phyloP scores from a whole-genome alignment of 2,329 filamentous ascomycete species.

The Neophaeococcomyces mojaviensis region DNA sequence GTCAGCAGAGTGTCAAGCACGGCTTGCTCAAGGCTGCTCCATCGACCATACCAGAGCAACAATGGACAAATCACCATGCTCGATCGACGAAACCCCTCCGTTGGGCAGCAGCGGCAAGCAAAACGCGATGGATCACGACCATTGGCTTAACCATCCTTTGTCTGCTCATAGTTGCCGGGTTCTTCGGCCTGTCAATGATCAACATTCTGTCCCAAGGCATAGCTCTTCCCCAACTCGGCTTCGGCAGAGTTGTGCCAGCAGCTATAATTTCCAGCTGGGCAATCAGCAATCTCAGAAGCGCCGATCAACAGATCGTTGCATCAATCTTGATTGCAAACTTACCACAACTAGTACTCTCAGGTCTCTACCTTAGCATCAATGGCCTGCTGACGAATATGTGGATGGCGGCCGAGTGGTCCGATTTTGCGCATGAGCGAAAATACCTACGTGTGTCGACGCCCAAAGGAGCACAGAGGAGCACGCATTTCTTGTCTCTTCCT shows the following conservation, averaged over 20 bases:
- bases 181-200: slow-evolving; percentile 6
- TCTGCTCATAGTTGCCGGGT: slow-evolving; percentile 5
- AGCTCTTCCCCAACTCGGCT: slow-evolving; percentile 15
- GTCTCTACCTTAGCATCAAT: slow-evolving; percentile 32
- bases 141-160: slow-evolving; percentile 9
- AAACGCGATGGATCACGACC: slow-evolving; percentile 12
- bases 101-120: slow-evolving; percentile 16
- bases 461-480: slow-evolving; percentile 30
- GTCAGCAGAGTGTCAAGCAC: slow-evolving; percentile 5
- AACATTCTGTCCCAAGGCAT: neutral
- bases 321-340: slow-evolving; percentile 28
- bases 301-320: slow-evolving; percentile 7
- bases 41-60: neutral
- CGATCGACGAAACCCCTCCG: neutral
- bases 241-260: slow-evolving; percentile 16
- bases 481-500: slow-evolving; percentile 36
- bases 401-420: slow-evolving; percentile 41
- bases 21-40: neutral
- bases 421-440: slow-evolving; percentile 32
- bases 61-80: neutral
- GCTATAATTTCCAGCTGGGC: slow-evolving; percentile 16
- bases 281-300: slow-evolving; percentile 1
- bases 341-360: slow-evolving; percentile 30
- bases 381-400: slow-evolving; percentile 39
- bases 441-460: slow-evolving; percentile 34